These are phyloP conservation scores for Camelina sativa DNA, from an alignment of 345 rosid genomes.

Conservation along the genomic window DNA sequence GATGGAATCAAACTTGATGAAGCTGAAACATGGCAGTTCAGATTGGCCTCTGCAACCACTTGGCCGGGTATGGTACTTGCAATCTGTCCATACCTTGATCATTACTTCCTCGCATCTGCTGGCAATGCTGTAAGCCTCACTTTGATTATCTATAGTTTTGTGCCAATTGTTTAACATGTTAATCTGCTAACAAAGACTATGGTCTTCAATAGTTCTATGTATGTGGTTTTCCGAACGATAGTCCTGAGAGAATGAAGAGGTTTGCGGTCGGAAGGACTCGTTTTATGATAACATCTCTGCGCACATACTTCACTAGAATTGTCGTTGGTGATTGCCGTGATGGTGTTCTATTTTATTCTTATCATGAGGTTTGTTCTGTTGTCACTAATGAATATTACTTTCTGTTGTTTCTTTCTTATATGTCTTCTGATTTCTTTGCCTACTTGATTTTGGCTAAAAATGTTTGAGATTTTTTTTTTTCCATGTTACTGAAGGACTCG, in stretches of 20 bases:
- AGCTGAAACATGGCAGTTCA: constrained; percentile 80
- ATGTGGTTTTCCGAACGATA: constrained; percentile 76
- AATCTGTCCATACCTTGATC: constrained; percentile 90
- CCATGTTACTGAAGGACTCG: constrained; percentile 56
- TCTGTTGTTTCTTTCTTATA: not conserved
- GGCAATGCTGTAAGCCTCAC: constrained; percentile 88
- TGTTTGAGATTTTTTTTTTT: constrained; percentile 13
- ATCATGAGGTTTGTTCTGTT: constrained; percentile 70
- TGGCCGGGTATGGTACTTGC: constrained; percentile 96
- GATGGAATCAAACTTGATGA: constrained; percentile 87
- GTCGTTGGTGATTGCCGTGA: constrained; percentile 99
- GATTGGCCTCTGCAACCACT: constrained; percentile 54
- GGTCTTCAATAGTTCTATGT: constrained; percentile 72
- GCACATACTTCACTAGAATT: constrained; percentile 79
- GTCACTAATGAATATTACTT: constrained; percentile 1
- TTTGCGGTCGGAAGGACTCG: constrained; percentile 86
- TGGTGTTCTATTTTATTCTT: constrained; percentile 90
- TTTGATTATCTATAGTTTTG: constrained; percentile 21
- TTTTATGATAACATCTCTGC: constrained; percentile 81
- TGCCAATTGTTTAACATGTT: constrained; percentile 38
- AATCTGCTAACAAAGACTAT: constrained; percentile 31
- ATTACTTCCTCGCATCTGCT: constrained; percentile 90
- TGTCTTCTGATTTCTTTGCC: constrained; percentile 6
- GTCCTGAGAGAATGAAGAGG: constrained; percentile 73
- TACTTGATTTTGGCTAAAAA: constrained; percentile 6